A percentile compares a stretch with the other conserved stretches of the same genome.
Evolutionary conservation across 148 eudicot genomes (phyloP).

Genomic region (Fagopyrum homotropicum): DNA sequence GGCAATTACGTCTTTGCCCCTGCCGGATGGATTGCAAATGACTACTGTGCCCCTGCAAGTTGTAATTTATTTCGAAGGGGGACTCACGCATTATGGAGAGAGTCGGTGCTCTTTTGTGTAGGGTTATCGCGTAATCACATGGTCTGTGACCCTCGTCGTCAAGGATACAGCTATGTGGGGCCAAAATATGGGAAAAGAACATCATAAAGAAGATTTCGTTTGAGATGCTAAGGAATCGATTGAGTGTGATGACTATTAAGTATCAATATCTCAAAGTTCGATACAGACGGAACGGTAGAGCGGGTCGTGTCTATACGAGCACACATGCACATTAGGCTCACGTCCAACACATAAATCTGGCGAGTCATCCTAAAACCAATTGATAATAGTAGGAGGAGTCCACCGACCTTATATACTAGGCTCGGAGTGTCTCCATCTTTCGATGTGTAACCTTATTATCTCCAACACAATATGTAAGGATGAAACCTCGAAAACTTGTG

Average conservation of each 20-base stretch:
- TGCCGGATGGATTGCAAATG: not conserved
- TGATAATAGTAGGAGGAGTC: too few species aligned
- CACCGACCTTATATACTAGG: too few species aligned
- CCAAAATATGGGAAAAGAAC: not conserved
- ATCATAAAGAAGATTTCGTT: not conserved
- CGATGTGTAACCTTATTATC: too few species aligned
- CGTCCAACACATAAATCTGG: too few species aligned
- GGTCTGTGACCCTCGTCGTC: slow-evolving; percentile 2
- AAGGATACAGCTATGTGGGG: slow-evolving; percentile 4
- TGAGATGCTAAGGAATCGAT: not conserved
- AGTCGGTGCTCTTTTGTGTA: slow-evolving; percentile 5
- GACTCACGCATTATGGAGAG: not conserved
- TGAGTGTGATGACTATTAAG: not conserved
- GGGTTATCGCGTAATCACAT: not conserved
- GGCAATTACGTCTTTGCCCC: not conserved
- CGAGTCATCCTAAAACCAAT: too few species aligned
- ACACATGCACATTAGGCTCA: too few species aligned
- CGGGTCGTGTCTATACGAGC: too few species aligned
- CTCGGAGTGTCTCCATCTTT: too few species aligned
- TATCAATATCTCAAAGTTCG: too few species aligned
- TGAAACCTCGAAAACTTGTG: too few species aligned
- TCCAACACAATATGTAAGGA: too few species aligned
- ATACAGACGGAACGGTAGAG: too few species aligned
- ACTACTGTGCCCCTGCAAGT: not conserved
- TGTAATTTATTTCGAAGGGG: not conserved